Evolutionary conservation across 352 stramenopile genomes (phyloP).

Genomic region (Phytophthora fragariaefolia): DNA sequence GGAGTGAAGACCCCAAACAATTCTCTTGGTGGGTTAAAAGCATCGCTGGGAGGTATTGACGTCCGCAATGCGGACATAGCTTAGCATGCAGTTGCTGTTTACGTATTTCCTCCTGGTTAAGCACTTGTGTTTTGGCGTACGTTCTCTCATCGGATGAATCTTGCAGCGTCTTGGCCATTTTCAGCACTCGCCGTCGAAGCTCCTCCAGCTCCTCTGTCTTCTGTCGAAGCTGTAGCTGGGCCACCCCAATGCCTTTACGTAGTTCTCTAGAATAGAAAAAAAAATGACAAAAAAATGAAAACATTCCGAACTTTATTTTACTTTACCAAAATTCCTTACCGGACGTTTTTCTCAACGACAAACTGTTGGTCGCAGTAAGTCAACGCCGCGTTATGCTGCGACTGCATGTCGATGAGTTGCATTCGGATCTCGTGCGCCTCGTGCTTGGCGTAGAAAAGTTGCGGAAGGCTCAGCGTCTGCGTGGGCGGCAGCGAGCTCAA

Average conservation of each 20-base stretch:
- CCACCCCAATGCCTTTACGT: slow-evolving; percentile 40
- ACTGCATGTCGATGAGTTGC: slow-evolving; percentile 59
- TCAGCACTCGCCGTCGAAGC: slow-evolving; percentile 53
- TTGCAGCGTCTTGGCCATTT: slow-evolving; percentile 50
- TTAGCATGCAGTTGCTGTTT: slow-evolving; percentile 33
- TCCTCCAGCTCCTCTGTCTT: slow-evolving; percentile 57
- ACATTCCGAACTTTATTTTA: neutral
- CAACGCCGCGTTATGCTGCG: slow-evolving; percentile 48
- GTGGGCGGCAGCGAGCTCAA: slow-evolving; percentile 1
- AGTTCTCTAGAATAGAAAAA: slow-evolving; percentile 37
- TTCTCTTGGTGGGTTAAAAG: slow-evolving; percentile 38
- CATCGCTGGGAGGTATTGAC: slow-evolving; percentile 42
- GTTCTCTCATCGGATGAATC: slow-evolving; percentile 46
- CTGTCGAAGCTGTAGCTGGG: slow-evolving; percentile 51
- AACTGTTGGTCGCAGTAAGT: slow-evolving; percentile 68
- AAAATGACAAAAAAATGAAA: neutral
- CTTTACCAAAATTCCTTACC: slow-evolving; percentile 27
- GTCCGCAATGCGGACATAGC: slow-evolving; percentile 41
- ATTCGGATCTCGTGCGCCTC: slow-evolving; percentile 59
- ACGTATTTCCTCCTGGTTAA: slow-evolving; percentile 45
- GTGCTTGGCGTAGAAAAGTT: slow-evolving; percentile 44
- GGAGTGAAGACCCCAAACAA: slow-evolving; percentile 20
- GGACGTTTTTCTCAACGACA: slow-evolving; percentile 54
- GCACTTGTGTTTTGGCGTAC: slow-evolving; percentile 55
- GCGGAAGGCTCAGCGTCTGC: slow-evolving; percentile 37